phyloP scores from a whole-genome alignment of 139 green algal species.

The Microglena sp. region DNA sequence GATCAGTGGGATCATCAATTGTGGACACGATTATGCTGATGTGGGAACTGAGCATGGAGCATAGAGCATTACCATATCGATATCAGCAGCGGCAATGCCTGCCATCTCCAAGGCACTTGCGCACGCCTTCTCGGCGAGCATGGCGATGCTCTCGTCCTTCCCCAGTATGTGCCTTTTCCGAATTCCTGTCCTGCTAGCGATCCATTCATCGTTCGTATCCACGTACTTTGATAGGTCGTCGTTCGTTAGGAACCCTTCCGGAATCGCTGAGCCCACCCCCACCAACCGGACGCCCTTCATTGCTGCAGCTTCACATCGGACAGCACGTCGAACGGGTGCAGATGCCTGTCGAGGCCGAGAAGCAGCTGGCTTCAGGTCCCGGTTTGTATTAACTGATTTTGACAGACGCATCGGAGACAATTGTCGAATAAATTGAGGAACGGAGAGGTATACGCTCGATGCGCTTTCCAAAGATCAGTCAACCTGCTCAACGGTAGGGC shows the following conservation, averaged over 20 bases:
- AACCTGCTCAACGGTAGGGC: no score
- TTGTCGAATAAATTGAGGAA: no score
- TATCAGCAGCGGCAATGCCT: slow-evolving; percentile 57
- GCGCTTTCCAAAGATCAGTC: no score
- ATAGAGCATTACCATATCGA: slow-evolving; percentile 92
- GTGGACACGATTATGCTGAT: no score
- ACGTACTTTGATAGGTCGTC: slow-evolving; percentile 80
- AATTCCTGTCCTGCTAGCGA: slow-evolving; percentile 83
- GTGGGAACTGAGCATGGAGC: no score
- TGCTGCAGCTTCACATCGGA: slow-evolving; percentile 4
- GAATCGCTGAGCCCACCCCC: slow-evolving; percentile 75
- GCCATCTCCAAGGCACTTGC: slow-evolving; percentile 80
- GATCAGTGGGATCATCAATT: no score
- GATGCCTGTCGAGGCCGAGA: no score
- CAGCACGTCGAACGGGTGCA: no score
- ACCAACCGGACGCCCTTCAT: slow-evolving; percentile 28
- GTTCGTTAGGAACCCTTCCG: slow-evolving; percentile 75
- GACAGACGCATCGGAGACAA: no score
- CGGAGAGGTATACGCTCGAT: no score
- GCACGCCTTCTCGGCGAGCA: slow-evolving; percentile 57
- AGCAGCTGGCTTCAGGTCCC: no score
- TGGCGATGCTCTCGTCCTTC: slow-evolving; percentile 54
- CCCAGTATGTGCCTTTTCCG: slow-evolving; percentile 64
- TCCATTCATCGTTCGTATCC: slow-evolving; percentile 98
- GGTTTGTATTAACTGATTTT: no score